Base-by-base conservation (phyloP, 768 basidiomycete genomes). In the Pisolithus orientalis region DNA sequence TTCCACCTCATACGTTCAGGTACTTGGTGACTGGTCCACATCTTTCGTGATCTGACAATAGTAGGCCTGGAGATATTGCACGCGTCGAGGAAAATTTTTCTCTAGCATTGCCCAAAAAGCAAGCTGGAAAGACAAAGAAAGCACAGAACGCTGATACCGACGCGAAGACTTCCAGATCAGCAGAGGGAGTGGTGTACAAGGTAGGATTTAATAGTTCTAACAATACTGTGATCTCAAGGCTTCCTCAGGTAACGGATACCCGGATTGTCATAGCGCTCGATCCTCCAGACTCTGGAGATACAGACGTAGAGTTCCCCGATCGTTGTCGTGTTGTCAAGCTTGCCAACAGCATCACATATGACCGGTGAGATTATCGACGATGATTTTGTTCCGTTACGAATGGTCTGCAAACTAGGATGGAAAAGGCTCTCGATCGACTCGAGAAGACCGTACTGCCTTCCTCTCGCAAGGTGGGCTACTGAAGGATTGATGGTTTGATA, bases 261-360 rank as follows among this genome's bases (percentile, higher is more conserved):
- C 80, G 82, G 50, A 86, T 96, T 45, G 81, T 91, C 10, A 76
- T 97, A 38, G 90, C 93, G 5, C 70, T 92, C 16, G 84, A 90
- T 61, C 66, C 78, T 11, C 75, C 80, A 14, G 84, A 87, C 47
- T 72, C 76, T 2, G 71, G 69, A 31, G 75, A 76, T 46, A 78
- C 82, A 43, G 87, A 90, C 46, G 70, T 90, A 11, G 87, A 92
- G 59, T 65, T 96, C 0, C 90, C 93, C 6, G 92, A 94, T 60
- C 77, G 87, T 47, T 90, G 92, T 68, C 77, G 90, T 16, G 71
- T 94, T 47, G 65, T 97, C 48, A 97, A 97, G 63, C 75, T 95
- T 2, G 93, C 93, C 11, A 97, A 97, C 59, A 92, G 85, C 50
- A 83, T 90, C 14, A 98, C 94, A 0, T 94, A 89, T 64, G 91